Conservation (phyloP, 805 yeast genomes). For the Monosporozyma unispora region DNA sequence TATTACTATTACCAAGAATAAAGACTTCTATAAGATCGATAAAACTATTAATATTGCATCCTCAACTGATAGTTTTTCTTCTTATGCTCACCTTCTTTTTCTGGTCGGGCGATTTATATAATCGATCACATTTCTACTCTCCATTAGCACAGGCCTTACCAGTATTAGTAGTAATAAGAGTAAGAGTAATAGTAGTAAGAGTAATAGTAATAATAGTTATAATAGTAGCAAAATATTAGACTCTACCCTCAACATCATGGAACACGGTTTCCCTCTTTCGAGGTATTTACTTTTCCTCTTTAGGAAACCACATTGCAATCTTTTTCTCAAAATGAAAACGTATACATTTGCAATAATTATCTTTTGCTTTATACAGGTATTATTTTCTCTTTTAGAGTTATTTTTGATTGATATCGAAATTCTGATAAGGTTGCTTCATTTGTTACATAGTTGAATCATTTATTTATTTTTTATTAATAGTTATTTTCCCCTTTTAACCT, state of each 20-base stretch:
- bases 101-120: no score
- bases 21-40: no score
- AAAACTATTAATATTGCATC: no score
- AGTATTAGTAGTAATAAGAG: no score
- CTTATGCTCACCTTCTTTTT: no score
- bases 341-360: not conserved
- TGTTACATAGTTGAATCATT: not conserved
- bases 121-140: no score
- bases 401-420: not conserved
- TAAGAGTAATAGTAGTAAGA: not conserved
- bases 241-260: not conserved
- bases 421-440: not conserved
- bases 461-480: not conserved
- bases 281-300: not conserved
- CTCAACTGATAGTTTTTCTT: no score
- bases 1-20: no score
- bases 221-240: not conserved
- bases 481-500: not conserved
- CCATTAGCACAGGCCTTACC: no score
- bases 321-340: not conserved
- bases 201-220: not conserved
- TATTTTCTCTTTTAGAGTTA: not conserved
- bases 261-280: not conserved
- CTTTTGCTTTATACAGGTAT: not conserved
- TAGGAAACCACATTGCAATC: not conserved